Evolutionary conservation across 2,329 filamentous ascomycete species (phyloP).

Genomic region (Sclerotinia trifoliorum): DNA sequence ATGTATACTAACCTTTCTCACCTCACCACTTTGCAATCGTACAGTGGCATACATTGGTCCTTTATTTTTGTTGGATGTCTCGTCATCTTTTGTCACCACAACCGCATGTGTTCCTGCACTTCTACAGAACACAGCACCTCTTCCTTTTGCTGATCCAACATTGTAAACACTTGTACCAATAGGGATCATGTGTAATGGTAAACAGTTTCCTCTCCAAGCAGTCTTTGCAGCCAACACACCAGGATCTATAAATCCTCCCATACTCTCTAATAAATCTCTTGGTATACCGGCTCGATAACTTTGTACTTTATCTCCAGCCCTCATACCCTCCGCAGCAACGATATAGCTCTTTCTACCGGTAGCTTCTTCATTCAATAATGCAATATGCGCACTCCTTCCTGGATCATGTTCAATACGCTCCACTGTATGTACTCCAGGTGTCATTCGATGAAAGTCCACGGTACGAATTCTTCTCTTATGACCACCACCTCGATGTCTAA

Average conservation of each 20-base stretch:
- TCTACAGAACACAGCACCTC: slow-evolving; percentile 85
- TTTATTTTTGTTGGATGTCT: slow-evolving; percentile 52
- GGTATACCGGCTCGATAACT: slow-evolving; percentile 91
- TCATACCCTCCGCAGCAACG: slow-evolving; percentile 89
- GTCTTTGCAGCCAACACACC: slow-evolving; percentile 96
- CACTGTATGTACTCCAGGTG: slow-evolving; percentile 79
- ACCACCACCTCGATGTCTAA: slow-evolving; percentile 89
- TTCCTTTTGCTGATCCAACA: slow-evolving; percentile 72
- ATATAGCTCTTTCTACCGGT: slow-evolving; percentile 84
- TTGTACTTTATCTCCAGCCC: slow-evolving; percentile 86
- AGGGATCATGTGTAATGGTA: slow-evolving; percentile 94
- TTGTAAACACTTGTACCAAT: slow-evolving; percentile 92
- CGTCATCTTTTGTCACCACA: slow-evolving; percentile 85
- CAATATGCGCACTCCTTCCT: slow-evolving; percentile 88
- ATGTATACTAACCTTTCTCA: slow-evolving; percentile 84
- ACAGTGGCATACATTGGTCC: slow-evolving; percentile 78
- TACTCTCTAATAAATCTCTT: slow-evolving; percentile 77
- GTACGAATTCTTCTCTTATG: slow-evolving; percentile 88
- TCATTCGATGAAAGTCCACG: slow-evolving; percentile 80
- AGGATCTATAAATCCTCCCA: slow-evolving; percentile 90
- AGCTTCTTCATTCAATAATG: slow-evolving; percentile 72
- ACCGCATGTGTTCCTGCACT: slow-evolving; percentile 91
- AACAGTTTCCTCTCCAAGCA: slow-evolving; percentile 88
- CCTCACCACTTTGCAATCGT: slow-evolving; percentile 86
- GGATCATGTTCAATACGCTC: slow-evolving; percentile 97